These are phyloP conservation scores for Phtheirospermum japonicum DNA, from an alignment of 257 asterid species.

Conservation along the genomic window DNA sequence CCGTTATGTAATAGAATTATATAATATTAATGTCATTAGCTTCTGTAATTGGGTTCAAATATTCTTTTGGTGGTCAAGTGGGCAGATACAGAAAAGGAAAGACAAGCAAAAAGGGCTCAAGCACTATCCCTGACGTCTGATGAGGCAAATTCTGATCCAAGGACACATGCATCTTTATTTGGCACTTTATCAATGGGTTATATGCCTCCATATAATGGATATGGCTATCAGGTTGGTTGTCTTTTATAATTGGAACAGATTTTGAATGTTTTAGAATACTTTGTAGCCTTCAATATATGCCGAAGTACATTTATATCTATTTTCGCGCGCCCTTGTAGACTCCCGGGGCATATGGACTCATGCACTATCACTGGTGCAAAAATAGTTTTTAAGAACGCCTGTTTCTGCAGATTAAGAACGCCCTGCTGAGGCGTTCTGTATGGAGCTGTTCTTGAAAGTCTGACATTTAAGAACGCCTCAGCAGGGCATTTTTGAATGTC, in stretches of 20 bases:
- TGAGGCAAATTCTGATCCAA: conserved; percentile 53
- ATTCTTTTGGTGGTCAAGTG: conserved; percentile 98
- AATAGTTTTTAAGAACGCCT: too few relatives aligned
- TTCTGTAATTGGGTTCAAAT: conserved; percentile 71
- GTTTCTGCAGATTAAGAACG: too few relatives aligned
- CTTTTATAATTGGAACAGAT: background rate
- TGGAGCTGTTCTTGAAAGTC: too few relatives aligned
- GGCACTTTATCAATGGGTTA: conserved; percentile 91
- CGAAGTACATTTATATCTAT: conserved; percentile 30
- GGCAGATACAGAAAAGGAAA: conserved; percentile 99
- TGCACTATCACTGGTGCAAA: too few relatives aligned
- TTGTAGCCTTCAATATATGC: background rate
- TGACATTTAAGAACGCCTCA: too few relatives aligned
- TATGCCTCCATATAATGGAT: conserved; percentile 81
- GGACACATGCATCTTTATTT: conserved; percentile 68
- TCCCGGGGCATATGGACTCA: conserved; percentile 70
- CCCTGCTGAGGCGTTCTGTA: too few relatives aligned
- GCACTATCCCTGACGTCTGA: conserved; percentile 42
- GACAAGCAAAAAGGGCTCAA: conserved; percentile 90
- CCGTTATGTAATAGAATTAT: too few relatives aligned
- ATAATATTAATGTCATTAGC: too few relatives aligned
- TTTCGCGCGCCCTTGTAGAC: conserved; percentile 53
- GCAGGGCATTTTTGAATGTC: too few relatives aligned
- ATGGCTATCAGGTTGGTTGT: conserved; percentile 87
- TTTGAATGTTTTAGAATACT: background rate